Evolutionary conservation across 1,139 yeast species (phyloP).

Genomic region (Meyerozyma smithsonii): DNA sequence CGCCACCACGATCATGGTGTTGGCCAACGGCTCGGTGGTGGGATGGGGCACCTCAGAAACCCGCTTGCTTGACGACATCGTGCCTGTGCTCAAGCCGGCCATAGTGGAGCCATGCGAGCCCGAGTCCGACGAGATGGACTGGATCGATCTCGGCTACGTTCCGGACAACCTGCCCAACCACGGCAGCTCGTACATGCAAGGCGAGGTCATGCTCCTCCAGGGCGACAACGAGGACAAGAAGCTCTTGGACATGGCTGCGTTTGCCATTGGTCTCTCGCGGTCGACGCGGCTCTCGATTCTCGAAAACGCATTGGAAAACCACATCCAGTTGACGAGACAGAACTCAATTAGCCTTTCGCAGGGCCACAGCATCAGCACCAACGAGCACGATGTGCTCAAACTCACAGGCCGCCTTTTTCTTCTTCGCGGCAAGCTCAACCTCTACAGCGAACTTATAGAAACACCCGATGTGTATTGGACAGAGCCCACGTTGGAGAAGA

Average conservation of each 20-base stretch:
- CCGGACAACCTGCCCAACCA: conserved; percentile 23
- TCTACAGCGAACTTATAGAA: conserved; percentile 86
- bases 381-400: conserved; percentile 59
- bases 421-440: conserved; percentile 73
- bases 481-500: conserved; percentile 75
- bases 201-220: conserved; percentile 64
- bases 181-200: conserved; percentile 47
- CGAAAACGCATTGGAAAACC: conserved; percentile 67
- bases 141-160: conserved; percentile 43
- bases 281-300: conserved; percentile 80
- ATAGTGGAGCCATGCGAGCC: conserved; percentile 37
- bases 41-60: conserved; percentile 75
- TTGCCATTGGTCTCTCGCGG: conserved; percentile 81
- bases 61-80: conserved; percentile 40
- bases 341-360: conserved; percentile 63
- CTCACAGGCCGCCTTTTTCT: conserved; percentile 72
- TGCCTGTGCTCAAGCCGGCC: conserved; percentile 38
- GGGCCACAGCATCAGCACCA: conserved; percentile 54
- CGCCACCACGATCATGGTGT: conserved; percentile 50
- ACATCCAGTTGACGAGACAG: conserved; percentile 55
- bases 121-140: conserved; percentile 89
- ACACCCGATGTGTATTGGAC: conserved; percentile 94
- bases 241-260: conserved; percentile 77
- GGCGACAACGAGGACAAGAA: conserved; percentile 44
- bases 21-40: conserved; percentile 71